Base-by-base conservation (phyloP, 1,139 yeast genomes). In the Taphrina deformans region DNA sequence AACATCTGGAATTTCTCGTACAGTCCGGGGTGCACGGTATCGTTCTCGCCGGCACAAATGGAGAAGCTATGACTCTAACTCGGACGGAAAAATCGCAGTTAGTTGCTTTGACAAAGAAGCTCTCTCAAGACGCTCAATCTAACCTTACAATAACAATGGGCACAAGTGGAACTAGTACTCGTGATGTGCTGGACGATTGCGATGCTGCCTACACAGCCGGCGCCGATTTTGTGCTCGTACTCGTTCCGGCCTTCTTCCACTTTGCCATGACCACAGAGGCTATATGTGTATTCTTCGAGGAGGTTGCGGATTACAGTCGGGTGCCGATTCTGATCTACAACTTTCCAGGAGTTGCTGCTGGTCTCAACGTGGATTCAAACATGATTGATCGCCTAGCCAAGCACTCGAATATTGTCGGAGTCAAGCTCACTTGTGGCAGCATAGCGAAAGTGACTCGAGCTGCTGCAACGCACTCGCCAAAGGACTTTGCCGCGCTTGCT, bases 31-130 rank as follows among this genome's bases (percentile, higher is more conserved):
- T 82, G 67, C 71, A 73, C 14, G 85, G 85, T 26, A 73, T 79
- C n/a, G 82, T 81, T 7, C 73, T 81, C 14, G 76, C 80, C 67
- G 85, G 85, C 2, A 80, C 84, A 45, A 82, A 75, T 44, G 85
- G 85, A 40, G 85, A 82, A 71, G 77, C 80, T 67, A 76, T 79
- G 58, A 82, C 79, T 70, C 73, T 82, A 70, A 76, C 82, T 27
- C 74, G 77, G 64, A 68, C 73, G 24, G 85, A 82, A 71, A 75
- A 84, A 67, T 69, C 72, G 23, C 69, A 72, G 24, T 67, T 79
- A 18, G 73, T 79, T 52, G 16, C 10, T 21, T 18, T 40, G 23
- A 40, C 45, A 10, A 2, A 21, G 16, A 40, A 40, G 6, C 16
- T 40, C 16, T 9, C 10, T 9, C 45, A 40, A 40, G 45, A 40